Base-by-base conservation (phyloP, 2,329 filamentous ascomycete genomes). In the Aspergillus pseudoglaucus region DNA sequence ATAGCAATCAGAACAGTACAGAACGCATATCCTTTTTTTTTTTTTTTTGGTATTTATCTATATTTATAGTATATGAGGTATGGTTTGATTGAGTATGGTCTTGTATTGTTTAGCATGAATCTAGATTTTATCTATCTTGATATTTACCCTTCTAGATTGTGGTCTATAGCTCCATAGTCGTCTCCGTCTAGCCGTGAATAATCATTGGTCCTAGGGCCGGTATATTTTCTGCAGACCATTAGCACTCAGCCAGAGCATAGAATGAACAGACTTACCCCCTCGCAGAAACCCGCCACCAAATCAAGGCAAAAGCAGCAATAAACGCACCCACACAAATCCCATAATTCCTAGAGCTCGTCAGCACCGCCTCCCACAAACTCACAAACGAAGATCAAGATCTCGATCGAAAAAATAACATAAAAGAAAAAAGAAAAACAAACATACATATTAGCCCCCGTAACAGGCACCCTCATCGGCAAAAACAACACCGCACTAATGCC, bases 401-500 rank as follows among this genome's bases (percentile, higher is more conserved):
- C n/a, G n/a, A 4, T 20, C 3, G 14, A 14, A 38, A 7, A 15
- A 2, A 17, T 1, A 39, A 38, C 6, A 17, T 18, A 38, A 17
- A 20, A 18, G 8, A 38, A 39, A 39, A 12, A 17, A 12, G 10
- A 39, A 10, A 39, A 20, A 6, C 6, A 9, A 20, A 47, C 64
- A 54, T 56, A 73, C 74, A 78, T 78, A 59, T 78, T 79, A 44
- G 65, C 59, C 4, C 57, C 54, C 3, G 75, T 78, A 8, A 78
- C 66, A 7, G 76, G 76, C 41, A 68, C 64, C 8, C 61, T 62
- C 1, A 74, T 69, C 6, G 76, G 76, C 60, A 78, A 77, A 55
- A 78, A 80, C 15, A 84, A 66, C n/a, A 84, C 74, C 8, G 78
- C 69, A 55, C 78, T 82, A 53, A 84, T 83, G 57, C 84, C 82